Evolutionary conservation across 257 asterid genomes (phyloP).

Genomic region (Solanum acaule): DNA sequence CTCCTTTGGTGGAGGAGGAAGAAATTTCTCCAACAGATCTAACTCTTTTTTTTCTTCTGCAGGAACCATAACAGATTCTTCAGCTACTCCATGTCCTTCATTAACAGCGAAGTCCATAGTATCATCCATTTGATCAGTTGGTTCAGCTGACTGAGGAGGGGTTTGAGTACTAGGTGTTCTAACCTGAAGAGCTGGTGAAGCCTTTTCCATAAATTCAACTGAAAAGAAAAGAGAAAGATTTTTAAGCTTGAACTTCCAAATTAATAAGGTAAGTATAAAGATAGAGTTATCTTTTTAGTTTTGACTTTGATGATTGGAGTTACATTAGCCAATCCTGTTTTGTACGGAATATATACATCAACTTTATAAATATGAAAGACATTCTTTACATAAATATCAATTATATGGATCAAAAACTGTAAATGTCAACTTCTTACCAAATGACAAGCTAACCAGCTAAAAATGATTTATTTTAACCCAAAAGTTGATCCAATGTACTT

Average conservation of each 20-base stretch:
- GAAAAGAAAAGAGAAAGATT: neutral
- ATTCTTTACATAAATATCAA: neutral
- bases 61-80: conserved; percentile 37
- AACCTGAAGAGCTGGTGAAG: conserved; percentile 29
- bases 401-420: neutral
- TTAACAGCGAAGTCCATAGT: conserved; percentile 15
- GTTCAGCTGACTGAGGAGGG: conserved; percentile 35
- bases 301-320: neutral
- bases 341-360: neutral
- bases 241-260: neutral
- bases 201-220: conserved; percentile 57
- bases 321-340: neutral
- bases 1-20: conserved; percentile 63
- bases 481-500: neutral
- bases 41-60: conserved; percentile 43
- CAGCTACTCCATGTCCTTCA: conserved; percentile 37
- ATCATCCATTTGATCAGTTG: conserved; percentile 34
- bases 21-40: conserved; percentile 56
- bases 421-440: neutral
- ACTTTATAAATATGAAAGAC: neutral
- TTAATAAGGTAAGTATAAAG: neutral
- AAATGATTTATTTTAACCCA: neutral
- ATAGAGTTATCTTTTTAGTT: neutral
- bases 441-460: neutral
- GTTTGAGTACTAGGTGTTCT: conserved; percentile 45